A percentile compares a stretch with the other conserved stretches of the same genome.
These are phyloP conservation scores for Heterobasidion irregulare DNA, from an alignment of 1,284 basidiomycete species.

Conservation along the genomic window DNA sequence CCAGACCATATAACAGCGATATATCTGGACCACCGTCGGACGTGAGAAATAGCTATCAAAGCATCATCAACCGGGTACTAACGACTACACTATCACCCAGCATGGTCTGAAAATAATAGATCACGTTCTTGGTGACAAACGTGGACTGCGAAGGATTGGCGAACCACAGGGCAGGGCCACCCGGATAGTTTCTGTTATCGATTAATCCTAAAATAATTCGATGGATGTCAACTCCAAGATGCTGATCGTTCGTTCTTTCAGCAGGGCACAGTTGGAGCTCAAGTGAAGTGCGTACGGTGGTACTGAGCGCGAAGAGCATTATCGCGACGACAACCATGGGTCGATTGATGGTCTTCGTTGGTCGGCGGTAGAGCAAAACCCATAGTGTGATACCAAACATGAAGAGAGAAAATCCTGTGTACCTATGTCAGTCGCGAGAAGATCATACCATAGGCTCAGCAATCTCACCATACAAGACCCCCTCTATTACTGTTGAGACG, in stretches of 20 bases:
- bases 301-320: conserved; percentile 16
- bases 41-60: not conserved
- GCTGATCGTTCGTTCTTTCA: conserved; percentile 8
- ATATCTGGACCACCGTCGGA: conserved; percentile 13
- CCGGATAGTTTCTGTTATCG: conserved; percentile 6
- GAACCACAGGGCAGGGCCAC: conserved; percentile 14
- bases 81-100: conserved; percentile 25
- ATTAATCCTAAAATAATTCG: conserved; percentile 14
- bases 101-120: conserved; percentile 25
- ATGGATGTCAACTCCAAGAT: conserved; percentile 16
- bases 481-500: conserved; percentile 18
- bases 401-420: conserved; percentile 17
- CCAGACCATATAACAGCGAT: conserved; percentile 8
- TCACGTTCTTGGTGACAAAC: conserved; percentile 18
- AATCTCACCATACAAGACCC: conserved; percentile 17
- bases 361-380: conserved; percentile 16
- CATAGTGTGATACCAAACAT: conserved; percentile 21
- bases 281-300: conserved; percentile 13
- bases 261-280: not conserved
- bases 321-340: conserved; percentile 9
- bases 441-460: not conserved
- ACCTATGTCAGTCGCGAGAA: not conserved
- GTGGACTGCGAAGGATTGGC: conserved; percentile 17
- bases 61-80: conserved; percentile 5
- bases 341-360: conserved; percentile 12